These are phyloP conservation scores for Parmelia sp. DNA, from an alignment of 495 filamentous ascomycete genomes.

Conservation along the genomic window DNA sequence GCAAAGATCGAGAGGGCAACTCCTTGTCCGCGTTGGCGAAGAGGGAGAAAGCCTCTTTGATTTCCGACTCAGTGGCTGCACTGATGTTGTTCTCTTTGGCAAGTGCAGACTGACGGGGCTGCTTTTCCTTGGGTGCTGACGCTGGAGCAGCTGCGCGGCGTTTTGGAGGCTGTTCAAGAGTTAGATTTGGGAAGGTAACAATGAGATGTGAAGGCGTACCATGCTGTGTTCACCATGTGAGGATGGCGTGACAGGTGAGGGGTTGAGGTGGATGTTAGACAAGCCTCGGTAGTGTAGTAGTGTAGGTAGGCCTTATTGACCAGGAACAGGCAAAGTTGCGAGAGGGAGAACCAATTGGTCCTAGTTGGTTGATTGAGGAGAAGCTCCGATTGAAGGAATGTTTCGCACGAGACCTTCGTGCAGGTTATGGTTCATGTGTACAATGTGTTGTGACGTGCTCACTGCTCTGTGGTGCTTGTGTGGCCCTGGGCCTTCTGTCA, in stretches of 20 bases:
- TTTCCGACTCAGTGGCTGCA: slow-evolving; percentile 77
- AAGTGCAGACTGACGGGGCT: slow-evolving; percentile 63
- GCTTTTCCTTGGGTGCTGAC: slow-evolving; percentile 26
- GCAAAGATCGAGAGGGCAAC: slow-evolving; percentile 22
- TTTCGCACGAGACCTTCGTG: slow-evolving; percentile 4
- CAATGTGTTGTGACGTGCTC: no score
- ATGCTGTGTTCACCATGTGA: background rate
- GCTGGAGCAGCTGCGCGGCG: slow-evolving; percentile 18
- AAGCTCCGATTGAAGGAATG: slow-evolving; percentile 3
- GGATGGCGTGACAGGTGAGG: background rate
- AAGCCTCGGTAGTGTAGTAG: no score
- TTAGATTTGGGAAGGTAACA: background rate
- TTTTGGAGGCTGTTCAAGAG: slow-evolving; percentile 19
- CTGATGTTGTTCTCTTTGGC: slow-evolving; percentile 83
- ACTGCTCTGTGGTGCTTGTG: no score
- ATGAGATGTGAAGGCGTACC: background rate
- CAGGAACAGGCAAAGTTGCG: background rate
- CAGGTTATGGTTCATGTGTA: no score
- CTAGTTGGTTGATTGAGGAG: background rate
- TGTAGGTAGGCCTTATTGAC: background rate
- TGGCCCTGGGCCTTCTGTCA: no score
- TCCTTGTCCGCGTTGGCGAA: slow-evolving; percentile 47
- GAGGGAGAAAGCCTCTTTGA: slow-evolving; percentile 79
- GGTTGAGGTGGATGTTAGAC: background rate
- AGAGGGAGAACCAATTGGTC: background rate